phyloP scores from a whole-genome alignment of 805 yeast genomes.

The Henningerozyma blattae region DNA sequence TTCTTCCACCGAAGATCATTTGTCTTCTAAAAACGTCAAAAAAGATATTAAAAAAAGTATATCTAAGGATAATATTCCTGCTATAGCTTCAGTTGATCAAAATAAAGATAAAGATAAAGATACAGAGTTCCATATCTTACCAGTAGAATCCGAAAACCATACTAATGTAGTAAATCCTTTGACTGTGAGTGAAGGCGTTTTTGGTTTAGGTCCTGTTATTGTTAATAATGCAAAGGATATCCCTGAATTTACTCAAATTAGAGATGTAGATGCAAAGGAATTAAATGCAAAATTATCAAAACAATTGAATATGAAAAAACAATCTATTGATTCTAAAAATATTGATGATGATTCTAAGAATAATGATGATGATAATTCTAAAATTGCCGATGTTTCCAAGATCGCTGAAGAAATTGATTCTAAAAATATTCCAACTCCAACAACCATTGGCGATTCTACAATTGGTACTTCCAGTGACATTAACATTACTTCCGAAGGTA shows the following conservation, averaged over 20 bases:
- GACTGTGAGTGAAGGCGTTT: constrained; percentile 28
- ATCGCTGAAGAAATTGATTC: background rate
- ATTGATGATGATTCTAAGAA: no score
- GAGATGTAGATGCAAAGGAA: constrained; percentile 44
- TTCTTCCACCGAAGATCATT: no score
- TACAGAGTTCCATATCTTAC: constrained; percentile 30
- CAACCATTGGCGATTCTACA: no score
- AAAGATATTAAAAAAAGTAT: constrained; percentile 7
- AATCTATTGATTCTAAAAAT: no score
- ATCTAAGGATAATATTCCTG: background rate
- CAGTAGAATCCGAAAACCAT: constrained; percentile 29
- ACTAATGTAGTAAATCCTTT: constrained; percentile 28
- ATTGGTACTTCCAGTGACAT: no score
- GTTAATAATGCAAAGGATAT: constrained; percentile 49
- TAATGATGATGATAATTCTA: background rate
- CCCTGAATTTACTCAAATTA: constrained; percentile 47
- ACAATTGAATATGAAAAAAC: constrained; percentile 18
- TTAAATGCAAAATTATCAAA: constrained; percentile 49
- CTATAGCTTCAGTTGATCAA: no score
- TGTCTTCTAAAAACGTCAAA: constrained; percentile 7
- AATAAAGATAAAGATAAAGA: no score
- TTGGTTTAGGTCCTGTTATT: constrained; percentile 59
- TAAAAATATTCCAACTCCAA: background rate
- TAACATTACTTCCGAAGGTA: no score
- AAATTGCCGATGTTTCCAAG: background rate